Conservation (phyloP, 179 eudicot genomes). For the Spinacia oleracea region DNA sequence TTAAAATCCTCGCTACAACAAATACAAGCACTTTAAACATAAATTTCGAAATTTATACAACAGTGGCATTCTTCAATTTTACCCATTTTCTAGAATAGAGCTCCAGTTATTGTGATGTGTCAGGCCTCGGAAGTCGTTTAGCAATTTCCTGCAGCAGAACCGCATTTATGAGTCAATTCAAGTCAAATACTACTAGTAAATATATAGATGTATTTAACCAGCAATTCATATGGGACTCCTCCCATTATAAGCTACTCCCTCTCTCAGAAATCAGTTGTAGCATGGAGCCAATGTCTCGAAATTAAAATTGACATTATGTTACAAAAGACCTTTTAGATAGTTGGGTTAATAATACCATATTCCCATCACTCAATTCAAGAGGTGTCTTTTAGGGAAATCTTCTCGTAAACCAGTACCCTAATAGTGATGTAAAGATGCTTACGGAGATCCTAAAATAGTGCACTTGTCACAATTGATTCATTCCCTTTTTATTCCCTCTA, state of each 20-base stretch:
- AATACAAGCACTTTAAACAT: not conserved
- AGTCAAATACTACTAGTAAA: not conserved
- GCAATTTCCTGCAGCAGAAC: conserved; percentile 70
- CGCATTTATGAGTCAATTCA: conserved; percentile 7
- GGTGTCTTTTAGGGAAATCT: too few species aligned
- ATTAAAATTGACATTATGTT: not conserved
- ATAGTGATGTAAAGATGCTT: too few species aligned
- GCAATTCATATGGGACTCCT: too few species aligned
- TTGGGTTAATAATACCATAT: not conserved
- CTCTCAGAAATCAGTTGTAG: not conserved
- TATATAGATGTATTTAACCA: not conserved
- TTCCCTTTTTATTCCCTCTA: too few species aligned
- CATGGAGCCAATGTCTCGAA: too few species aligned
- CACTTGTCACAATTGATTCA: too few species aligned
- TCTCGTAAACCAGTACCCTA: too few species aligned
- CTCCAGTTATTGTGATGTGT: conserved; percentile 37
- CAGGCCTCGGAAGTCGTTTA: conserved; percentile 75
- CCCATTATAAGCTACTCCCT: not conserved
- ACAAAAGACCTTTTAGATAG: not conserved
- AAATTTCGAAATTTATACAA: not conserved
- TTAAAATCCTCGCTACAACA: not conserved
- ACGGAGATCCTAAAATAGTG: too few species aligned
- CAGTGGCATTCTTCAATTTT: not conserved
- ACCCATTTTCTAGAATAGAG: not conserved
- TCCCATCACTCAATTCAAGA: not conserved